A percentile compares a stretch with the other conserved stretches of the same genome.
phyloP scores from a whole-genome alignment of 768 basidiomycete genomes.

The Sporobolomyces phaffii region DNA sequence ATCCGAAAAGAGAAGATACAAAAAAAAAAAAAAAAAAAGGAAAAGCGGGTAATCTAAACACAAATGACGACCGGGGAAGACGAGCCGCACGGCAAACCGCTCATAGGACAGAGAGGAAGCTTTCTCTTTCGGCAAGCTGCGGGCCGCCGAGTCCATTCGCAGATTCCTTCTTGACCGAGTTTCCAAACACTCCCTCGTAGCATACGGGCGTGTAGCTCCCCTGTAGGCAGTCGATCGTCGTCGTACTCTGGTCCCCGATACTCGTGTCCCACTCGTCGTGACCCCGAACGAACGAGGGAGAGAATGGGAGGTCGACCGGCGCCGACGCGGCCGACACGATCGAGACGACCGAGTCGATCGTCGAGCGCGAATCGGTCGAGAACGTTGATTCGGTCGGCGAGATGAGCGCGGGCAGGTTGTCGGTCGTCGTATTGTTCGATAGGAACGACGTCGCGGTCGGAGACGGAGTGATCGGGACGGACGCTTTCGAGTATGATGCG shows the following conservation, averaged over 20 bases:
- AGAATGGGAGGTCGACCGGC: slow-evolving; percentile 6
- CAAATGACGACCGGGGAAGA: no score
- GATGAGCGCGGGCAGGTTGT: slow-evolving; percentile 1
- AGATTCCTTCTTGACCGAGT: neutral
- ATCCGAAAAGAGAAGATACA: no score
- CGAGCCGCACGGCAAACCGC: no score
- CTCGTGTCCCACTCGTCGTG: slow-evolving; percentile 6
- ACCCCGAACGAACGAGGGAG: slow-evolving; percentile 3
- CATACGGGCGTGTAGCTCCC: slow-evolving; percentile 2
- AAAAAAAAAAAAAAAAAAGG: neutral
- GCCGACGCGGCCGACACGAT: neutral
- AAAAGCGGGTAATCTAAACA: no score
- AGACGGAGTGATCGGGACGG: neutral
- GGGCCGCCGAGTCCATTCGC: no score
- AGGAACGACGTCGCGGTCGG: slow-evolving; percentile 7
- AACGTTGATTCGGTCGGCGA: slow-evolving; percentile 8
- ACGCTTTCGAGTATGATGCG: neutral
- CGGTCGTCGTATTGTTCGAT: slow-evolving; percentile 3
- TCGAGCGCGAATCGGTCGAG: neutral
- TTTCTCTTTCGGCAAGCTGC: neutral
- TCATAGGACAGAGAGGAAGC: neutral
- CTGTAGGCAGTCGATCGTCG: slow-evolving; percentile 4
- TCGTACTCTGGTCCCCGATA: neutral
- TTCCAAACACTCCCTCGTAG: slow-evolving; percentile 10
- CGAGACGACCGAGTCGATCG: neutral